Base-by-base conservation (phyloP, 139 green algal genomes). In the Coelastrella sp. region DNA sequence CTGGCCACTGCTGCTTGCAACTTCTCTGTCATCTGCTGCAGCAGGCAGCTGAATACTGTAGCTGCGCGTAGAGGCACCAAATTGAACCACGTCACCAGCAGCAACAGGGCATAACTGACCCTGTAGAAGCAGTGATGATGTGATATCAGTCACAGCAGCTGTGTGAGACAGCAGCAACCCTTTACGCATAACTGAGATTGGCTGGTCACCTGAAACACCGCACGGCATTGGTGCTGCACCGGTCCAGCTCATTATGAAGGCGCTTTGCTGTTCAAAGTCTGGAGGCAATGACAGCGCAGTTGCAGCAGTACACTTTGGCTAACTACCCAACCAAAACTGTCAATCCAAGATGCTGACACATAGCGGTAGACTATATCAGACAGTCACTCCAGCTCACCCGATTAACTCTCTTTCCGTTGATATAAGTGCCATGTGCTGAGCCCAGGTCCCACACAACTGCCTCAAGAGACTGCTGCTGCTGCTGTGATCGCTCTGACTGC, bases 391-490 rank as follows among this genome's bases (percentile, higher is more conserved):
- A 72, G 19, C 62, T 72, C 41, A 82, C 75, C 75, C 43, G 69
- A 4, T 15, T 37, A 9, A 82, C 25, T 27, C 53, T 40, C 2
- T 34, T 50, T 32, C 75, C 75, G 37, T 71, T 34, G 37, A 82
- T 43, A 23, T 50, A 71, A 7, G 51, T 82, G 23, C 75, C 75
- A 82, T 82, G 75, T 19, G 75, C 75, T 69, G 37, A 62, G 7
- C 75, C 75, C 21, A 82, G 11, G 9, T 82, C 75, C 27, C 34
- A 50, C 51, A 82, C 19, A 4, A 82, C 35, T 38, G 53, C 34
- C n/a, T 45, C 23, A 7, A 81, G 38, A 25, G 25, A 25, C 41
- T 62, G n/a, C 68, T 78, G 68, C 23, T 78, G 69, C 41, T 57
- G 41, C 62, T 27, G 64, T 13, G 13, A 30, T 23, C 30, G 11